Base-by-base conservation (phyloP, 2,329 filamentous ascomycete species). In the Aspergillus sp. region DNA sequence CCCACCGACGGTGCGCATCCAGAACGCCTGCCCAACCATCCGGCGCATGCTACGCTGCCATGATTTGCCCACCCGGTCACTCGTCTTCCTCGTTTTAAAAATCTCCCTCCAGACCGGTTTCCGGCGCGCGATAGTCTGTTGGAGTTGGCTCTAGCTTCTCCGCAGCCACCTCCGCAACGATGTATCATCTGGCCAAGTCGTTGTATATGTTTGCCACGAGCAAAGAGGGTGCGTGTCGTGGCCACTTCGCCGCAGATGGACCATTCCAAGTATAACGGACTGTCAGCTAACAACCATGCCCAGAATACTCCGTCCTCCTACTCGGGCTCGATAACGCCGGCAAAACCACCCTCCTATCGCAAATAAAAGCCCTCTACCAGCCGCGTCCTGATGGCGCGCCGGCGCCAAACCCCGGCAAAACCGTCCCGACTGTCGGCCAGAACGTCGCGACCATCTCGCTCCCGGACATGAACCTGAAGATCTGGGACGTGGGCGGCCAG, bases 401-500 rank as follows among this genome's bases (percentile, higher is more conserved):
- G 78, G 49, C 69, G 20, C 66, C 82, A 76, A 71, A 89, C 77
- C 66, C 92, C 56, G 78, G 84, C 61, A 92, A 94, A 70, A 96
- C 93, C 42, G 93, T 97, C 7, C 94, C 94, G 24, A 99, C 94
- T 17, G 93, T 97, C 63, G 94, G 94, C 60, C 94, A 97, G 72
- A 97, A 97, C 74, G 92, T 97, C 59, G 89, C 90, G 57, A 94
- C 92, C 44, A 89, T 99, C 68, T 85, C 88, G 19, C 81, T 97
- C 20, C 88, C 90, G 14, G 90, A 96, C 72, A 93, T 96, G 84
- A 96, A 97, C 78, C 81, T 99, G 67, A 96, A 96, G 79, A 88
- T 99, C 64, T 97, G 94, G 94, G 94, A 99, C 69, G 90, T 99
- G 1, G 94, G 94, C 59, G 94, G 94, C 6, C 94, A 99, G 73